Conservation (phyloP, 768 basidiomycete genomes). For the Chiua virens region DNA sequence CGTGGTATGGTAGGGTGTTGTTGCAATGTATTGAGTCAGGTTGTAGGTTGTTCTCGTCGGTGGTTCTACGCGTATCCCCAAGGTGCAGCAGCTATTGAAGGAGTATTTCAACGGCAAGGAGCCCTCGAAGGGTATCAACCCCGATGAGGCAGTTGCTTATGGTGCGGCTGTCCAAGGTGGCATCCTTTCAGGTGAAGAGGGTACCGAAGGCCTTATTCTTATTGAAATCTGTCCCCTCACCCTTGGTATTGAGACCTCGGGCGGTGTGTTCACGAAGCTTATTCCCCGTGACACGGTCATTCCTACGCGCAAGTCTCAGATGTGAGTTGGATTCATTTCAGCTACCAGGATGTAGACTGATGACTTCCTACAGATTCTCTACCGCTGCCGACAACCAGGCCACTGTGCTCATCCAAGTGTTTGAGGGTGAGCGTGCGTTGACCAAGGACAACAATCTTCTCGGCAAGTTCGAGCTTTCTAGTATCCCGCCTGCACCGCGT, state of each 20-base stretch:
- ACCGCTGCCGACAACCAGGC: slow-evolving; percentile 91
- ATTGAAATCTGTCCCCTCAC: slow-evolving; percentile 97
- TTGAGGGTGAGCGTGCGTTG: slow-evolving; percentile 93
- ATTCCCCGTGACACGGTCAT: slow-evolving; percentile 98
- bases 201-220: slow-evolving; percentile 86
- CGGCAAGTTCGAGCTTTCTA: slow-evolving; percentile 91
- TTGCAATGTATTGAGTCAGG: background rate
- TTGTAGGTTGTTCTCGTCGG: slow-evolving; percentile 83
- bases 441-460: slow-evolving; percentile 99
- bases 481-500: slow-evolving; percentile 93
- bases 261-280: slow-evolving; percentile 97
- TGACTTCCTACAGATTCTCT: slow-evolving; percentile 50
- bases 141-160: slow-evolving; percentile 98
- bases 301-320: slow-evolving; percentile 96
- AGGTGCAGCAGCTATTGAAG: slow-evolving; percentile 97
- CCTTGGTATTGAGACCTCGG: slow-evolving; percentile 98
- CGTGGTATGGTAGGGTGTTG: slow-evolving; percentile 9
- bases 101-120: slow-evolving; percentile 97
- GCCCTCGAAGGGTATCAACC: slow-evolving; percentile 98
- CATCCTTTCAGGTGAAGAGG: slow-evolving; percentile 93
- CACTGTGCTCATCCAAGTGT: slow-evolving; percentile 96
- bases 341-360: background rate
- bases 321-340: slow-evolving; percentile 43
- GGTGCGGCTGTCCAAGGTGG: slow-evolving; percentile 99
- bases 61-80: slow-evolving; percentile 99